Evolutionary conservation across 164 flowering plant genomes (phyloP), one percentile per base, ranked within the genome.

Genomic region (Amborella trichopoda): DNA sequence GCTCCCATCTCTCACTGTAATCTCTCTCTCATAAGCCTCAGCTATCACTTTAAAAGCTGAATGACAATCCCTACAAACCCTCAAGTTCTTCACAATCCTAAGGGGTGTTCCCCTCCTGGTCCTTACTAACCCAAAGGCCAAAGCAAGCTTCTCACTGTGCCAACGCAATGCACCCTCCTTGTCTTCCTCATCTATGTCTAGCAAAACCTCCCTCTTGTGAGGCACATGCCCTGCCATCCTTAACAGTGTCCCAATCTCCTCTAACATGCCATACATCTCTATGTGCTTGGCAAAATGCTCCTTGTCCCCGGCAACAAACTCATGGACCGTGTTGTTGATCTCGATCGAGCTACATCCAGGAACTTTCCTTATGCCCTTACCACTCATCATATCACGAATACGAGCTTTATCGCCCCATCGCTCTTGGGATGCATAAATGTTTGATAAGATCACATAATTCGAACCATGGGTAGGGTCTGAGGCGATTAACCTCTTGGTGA

Each of bases 61-160:
- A 46, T 74, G 82, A 45, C 86, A 79, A 44, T 79, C 86, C 24
- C 71, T 55, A 55, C 86, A 76, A 53, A 70, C 70, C 22, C 82
- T 40, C 5, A 79, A 70, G 52, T 79, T 79, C 72, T 79, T 79
- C 3, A 64, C 67, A 13, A 79, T 63, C 24, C 73, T 72, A 26
- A 79, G 58, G 4, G 74, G 68, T 37, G 9, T 47, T 16, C 72
- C 70, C 38, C 33, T 49, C 0, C 19, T 44, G 1, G 73, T 68
- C 28, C 61, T 55, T 17, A 80, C 66, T 2, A 80, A 68, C 22
- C 77, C 87, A 49, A 63, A 72, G 6, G 77, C 78, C 42, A 80
- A 59, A 9, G 87, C 80, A 14, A 72, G 61, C 56, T 72, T 74
- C 64, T 80, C 81, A 27, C 83, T 70, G 20, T 80, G 87, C 3